Conservation (phyloP, 208 protist genomes). For the Acanthamoeba divionensis region DNA sequence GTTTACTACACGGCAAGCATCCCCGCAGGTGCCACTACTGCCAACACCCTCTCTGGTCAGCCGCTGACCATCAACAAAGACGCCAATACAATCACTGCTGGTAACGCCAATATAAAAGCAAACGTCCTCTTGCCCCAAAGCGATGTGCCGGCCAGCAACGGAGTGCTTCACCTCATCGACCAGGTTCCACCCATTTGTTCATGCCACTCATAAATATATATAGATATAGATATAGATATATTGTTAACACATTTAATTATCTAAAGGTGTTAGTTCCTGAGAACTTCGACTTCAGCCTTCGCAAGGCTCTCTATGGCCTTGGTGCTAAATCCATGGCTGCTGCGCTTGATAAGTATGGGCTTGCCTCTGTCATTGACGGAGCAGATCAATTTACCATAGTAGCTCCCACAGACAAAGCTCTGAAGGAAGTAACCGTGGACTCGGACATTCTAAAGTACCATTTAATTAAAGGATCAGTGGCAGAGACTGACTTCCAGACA, state of each 20-base stretch:
- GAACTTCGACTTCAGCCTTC: background rate
- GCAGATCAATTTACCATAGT: background rate
- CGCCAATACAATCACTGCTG: background rate
- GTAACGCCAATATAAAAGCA: background rate
- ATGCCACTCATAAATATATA: background rate
- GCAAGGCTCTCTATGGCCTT: background rate
- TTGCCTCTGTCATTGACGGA: background rate
- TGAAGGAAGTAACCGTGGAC: background rate
- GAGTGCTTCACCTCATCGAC: conserved; percentile 13
- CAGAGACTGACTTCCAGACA: background rate
- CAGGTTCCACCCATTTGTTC: background rate
- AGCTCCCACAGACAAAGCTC: background rate
- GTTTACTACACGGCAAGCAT: too few relatives aligned
- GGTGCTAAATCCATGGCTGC: too few relatives aligned
- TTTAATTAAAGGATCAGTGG: too few relatives aligned
- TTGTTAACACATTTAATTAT: background rate
- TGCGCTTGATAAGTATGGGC: background rate
- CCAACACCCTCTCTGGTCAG: too few relatives aligned
- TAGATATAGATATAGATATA: background rate
- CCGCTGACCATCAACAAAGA: background rate
- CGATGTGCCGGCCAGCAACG: conserved; percentile 11
- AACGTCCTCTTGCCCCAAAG: background rate
- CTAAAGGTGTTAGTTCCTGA: background rate
- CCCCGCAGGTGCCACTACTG: too few relatives aligned
- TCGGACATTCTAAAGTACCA: too few relatives aligned